Evolutionary conservation across 2,329 filamentous ascomycete genomes (phyloP).

Genomic region (Fusarium sp.): DNA sequence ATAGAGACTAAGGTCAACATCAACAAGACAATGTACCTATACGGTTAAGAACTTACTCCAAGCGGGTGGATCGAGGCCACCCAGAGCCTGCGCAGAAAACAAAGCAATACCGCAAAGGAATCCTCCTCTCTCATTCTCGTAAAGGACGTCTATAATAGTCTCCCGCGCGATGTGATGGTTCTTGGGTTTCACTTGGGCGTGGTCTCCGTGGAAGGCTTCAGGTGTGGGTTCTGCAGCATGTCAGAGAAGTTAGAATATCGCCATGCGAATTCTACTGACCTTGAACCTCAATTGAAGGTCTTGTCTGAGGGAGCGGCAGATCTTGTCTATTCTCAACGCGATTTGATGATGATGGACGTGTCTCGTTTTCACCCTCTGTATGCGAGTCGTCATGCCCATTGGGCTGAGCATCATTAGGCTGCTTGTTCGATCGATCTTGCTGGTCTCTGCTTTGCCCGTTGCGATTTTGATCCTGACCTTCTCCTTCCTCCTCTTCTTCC

Average conservation of each 20-base stretch:
- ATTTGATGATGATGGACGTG: conserved; percentile 7
- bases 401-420: conserved; percentile 9
- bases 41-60: conserved; percentile 69
- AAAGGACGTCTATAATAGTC: conserved; percentile 84
- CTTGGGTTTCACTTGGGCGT: conserved; percentile 53
- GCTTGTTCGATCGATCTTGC: conserved; percentile 23
- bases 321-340: conserved; percentile 18
- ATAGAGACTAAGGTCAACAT: conserved; percentile 16
- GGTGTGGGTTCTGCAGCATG: conserved; percentile 49
- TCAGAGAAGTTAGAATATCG: conserved; percentile 17
- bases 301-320: conserved; percentile 38
- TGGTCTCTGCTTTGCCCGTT: conserved; percentile 14
- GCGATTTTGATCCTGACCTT: conserved; percentile 5
- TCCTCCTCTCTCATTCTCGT: conserved; percentile 93
- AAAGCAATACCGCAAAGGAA: conserved; percentile 90
- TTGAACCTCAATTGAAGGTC: conserved; percentile 54
- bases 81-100: conserved; percentile 88
- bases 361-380: conserved; percentile 26
- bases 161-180: conserved; percentile 57
- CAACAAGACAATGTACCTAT: not conserved
- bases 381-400: conserved; percentile 26
- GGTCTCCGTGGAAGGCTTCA: conserved; percentile 39
- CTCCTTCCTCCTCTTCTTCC: conserved; percentile 28
- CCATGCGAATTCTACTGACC: conserved; percentile 37
- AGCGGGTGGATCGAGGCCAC: conserved; percentile 84